Evolutionary conservation across 169 alveolate species (phyloP), one percentile per base, ranked within the genome.

Genomic region (Plasmodium relictum): DNA sequence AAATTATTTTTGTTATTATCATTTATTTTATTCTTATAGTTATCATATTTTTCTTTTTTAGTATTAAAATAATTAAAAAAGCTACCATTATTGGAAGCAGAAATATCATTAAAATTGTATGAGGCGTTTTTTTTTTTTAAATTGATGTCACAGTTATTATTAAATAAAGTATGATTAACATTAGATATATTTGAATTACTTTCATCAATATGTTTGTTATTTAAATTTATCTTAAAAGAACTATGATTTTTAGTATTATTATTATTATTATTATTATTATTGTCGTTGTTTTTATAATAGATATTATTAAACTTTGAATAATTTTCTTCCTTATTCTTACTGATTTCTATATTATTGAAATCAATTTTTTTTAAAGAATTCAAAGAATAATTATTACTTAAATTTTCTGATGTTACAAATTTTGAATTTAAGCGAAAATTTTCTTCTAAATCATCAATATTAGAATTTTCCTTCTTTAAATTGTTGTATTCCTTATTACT

Each of bases 61-160:
- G 22, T 22, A 48, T 62, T 74, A 39, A 76, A 63, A 14, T 76
- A 76, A 18, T 76, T 76, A 52, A 76, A 76, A 45, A 76, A 61
- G 14, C 44, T 65, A 22, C 88, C 63, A 18, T 50, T 24, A 16
- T 74, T 74, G 3, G 62, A 8, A 22, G 44, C 1, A n/a, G 22
- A 45, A 20, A 62, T 31, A 42, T 76, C 52, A 16, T 41, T 41
- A 16, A 76, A 61, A 66, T 68, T 76, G 76, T 62, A 61, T 73
- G 85, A 58, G 76, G 62, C 54, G 48, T 8, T 88, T 74, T 10
- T 92, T 88, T 16, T 89, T 89, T 41, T 41, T 7, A 44, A 72
- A 52, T 31, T 50, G 4, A n/a, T 14, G 8, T 41, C 70, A 74
- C 16, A 62, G 1, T 14, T 16, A 56, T 9, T 39, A 18, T 0